Evolutionary conservation across 1,284 basidiomycete genomes (phyloP).

Genomic region (Cutaneotrichosporon sp.): DNA sequence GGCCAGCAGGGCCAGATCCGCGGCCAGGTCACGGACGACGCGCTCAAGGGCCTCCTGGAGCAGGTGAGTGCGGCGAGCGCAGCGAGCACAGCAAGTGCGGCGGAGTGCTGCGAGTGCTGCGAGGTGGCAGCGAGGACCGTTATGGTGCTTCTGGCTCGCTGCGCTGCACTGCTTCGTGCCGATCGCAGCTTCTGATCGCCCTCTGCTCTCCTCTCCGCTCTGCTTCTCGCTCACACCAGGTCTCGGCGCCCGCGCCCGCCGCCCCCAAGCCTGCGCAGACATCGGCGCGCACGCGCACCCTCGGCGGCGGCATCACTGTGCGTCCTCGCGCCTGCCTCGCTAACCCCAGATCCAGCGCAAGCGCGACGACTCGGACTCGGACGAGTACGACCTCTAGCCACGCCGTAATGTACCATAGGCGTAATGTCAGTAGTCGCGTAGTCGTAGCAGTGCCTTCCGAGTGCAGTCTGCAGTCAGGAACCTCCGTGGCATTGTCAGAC

Average conservation of each 20-base stretch:
- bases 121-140: not conserved
- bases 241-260: constrained; percentile 40
- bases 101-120: not conserved
- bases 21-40: constrained; percentile 79
- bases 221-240: constrained; percentile 26
- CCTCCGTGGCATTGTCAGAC: no score
- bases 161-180: not conserved
- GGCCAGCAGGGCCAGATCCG: constrained; percentile 89
- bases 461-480: no score
- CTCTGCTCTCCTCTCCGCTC: no score
- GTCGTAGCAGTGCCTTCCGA: no score
- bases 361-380: constrained; percentile 52
- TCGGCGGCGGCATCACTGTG: constrained; percentile 52
- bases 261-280: constrained; percentile 32
- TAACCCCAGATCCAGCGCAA: constrained; percentile 51
- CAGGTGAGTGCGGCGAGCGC: constrained; percentile 79
- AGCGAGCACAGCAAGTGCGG: not conserved
- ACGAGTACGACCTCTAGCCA: constrained; percentile 53
- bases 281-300: constrained; percentile 41
- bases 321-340: constrained; percentile 14
- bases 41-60: constrained; percentile 87
- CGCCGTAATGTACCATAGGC: constrained; percentile 4
- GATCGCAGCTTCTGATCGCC: not conserved
- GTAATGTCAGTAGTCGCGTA: constrained; percentile 1
- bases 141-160: not conserved